Evolutionary conservation across 805 yeast genomes (phyloP).

Genomic region (Spencermartinsiella europaea): DNA sequence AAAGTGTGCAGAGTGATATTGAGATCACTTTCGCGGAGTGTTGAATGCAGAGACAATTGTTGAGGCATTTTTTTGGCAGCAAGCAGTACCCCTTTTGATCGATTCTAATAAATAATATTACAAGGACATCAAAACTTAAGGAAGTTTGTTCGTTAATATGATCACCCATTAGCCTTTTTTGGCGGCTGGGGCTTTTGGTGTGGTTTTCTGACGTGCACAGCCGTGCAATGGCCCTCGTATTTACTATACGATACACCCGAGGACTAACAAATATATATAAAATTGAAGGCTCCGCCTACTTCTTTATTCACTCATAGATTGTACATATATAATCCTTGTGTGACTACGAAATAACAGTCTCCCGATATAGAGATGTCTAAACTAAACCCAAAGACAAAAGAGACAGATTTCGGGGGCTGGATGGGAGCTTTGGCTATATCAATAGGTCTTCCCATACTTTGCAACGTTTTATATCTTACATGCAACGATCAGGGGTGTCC

Average conservation of each 20-base stretch:
- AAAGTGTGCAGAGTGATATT: conserved; percentile 30
- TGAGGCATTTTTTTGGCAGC: too few relatives aligned
- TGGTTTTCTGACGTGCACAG: too few relatives aligned
- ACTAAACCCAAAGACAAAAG: conserved; percentile 64
- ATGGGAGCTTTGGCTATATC: conserved; percentile 68
- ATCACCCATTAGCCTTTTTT: too few relatives aligned
- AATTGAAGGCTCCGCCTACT: too few relatives aligned
- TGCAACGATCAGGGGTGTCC: conserved; percentile 48
- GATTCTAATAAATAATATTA: background rate
- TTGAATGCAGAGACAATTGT: conserved; percentile 33
- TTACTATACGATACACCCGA: too few relatives aligned
- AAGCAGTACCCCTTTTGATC: background rate
- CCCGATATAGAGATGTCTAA: conserved; percentile 1
- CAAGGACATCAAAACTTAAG: background rate
- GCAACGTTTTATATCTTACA: conserved; percentile 53
- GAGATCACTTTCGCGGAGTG: conserved; percentile 28
- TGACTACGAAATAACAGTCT: too few relatives aligned
- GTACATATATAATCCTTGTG: too few relatives aligned
- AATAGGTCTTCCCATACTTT: conserved; percentile 59
- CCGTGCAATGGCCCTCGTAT: too few relatives aligned
- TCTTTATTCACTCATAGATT: too few relatives aligned
- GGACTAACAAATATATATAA: too few relatives aligned
- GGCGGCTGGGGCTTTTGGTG: too few relatives aligned
- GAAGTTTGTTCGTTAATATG: too few relatives aligned
- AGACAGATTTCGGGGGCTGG: conserved; percentile 73